Conservation (phyloP, 148 eudicot species). For the Rhododendron ovatum region DNA sequence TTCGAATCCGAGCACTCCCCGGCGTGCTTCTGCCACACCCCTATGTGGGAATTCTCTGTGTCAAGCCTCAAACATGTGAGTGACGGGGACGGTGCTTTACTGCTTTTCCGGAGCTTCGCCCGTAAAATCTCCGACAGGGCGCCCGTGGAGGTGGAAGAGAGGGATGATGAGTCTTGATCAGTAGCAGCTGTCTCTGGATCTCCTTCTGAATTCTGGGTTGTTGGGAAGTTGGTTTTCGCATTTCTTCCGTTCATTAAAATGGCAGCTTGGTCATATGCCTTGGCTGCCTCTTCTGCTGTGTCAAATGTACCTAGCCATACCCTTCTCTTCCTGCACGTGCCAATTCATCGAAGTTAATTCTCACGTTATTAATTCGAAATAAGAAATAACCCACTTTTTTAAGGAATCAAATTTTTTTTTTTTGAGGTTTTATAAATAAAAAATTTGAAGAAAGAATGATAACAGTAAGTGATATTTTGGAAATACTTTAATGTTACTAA, state of each 20-base stretch:
- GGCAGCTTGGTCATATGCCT: constrained; percentile 53
- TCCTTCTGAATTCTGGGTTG: constrained; percentile 14
- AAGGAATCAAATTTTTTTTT: too few relatives aligned
- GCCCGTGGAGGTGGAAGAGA: neutral
- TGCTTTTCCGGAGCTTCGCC: constrained; percentile 39
- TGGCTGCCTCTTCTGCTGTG: constrained; percentile 53
- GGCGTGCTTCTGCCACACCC: constrained; percentile 53
- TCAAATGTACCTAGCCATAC: constrained; percentile 60
- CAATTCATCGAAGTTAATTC: neutral
- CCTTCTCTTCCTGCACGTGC: constrained; percentile 39
- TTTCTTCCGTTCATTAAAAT: constrained; percentile 48
- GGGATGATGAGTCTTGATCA: neutral
- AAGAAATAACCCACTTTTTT: too few relatives aligned
- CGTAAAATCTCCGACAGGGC: constrained; percentile 34
- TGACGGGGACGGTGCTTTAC: constrained; percentile 37
- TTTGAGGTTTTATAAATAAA: neutral
- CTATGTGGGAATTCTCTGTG: constrained; percentile 46
- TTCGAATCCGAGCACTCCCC: constrained; percentile 39
- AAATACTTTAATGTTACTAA: neutral
- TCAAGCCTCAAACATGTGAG: constrained; percentile 56
- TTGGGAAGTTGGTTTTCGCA: constrained; percentile 49
- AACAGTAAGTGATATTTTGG: neutral
- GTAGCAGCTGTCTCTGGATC: neutral
- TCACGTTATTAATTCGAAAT: too few relatives aligned
- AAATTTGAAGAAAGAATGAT: neutral